Evolutionary conservation across 1,284 basidiomycete genomes (phyloP).

Genomic region (Papiliotrema fonsecae): DNA sequence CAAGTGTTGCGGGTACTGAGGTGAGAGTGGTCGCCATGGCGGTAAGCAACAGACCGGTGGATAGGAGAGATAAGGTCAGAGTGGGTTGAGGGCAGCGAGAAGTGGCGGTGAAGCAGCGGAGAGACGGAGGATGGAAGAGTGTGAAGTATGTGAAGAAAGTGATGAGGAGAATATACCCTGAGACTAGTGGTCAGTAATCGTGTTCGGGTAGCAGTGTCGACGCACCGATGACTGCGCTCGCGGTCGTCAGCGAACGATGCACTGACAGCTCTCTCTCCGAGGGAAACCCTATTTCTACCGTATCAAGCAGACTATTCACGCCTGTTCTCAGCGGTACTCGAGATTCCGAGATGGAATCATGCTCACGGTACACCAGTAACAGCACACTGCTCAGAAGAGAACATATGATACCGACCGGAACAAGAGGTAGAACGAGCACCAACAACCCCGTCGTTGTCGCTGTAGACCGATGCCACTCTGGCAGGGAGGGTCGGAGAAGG

Average conservation of each 20-base stretch:
- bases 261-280: background rate
- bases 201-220: background rate
- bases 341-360: no score
- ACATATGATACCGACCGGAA: conserved; percentile 14
- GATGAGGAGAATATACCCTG: conserved; percentile 3
- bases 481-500: conserved; percentile 11
- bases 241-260: background rate
- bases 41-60: conserved; percentile 2
- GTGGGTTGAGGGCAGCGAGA: background rate
- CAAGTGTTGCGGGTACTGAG: conserved; percentile 1
- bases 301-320: background rate
- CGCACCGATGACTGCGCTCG: background rate
- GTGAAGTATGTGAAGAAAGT: background rate
- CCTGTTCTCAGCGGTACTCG: no score
- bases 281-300: background rate
- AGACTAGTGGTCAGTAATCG: background rate
- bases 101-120: background rate
- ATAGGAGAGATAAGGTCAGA: background rate
- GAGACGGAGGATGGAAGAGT: conserved; percentile 9
- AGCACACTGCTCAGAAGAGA: conserved; percentile 13
- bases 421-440: conserved; percentile 12
- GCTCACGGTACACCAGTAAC: conserved; percentile 11
- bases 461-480: conserved; percentile 1
- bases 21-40: conserved; percentile 8
- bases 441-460: conserved; percentile 4